phyloP scores from a whole-genome alignment of 345 rosid species.

The Kernera saxatilis region DNA sequence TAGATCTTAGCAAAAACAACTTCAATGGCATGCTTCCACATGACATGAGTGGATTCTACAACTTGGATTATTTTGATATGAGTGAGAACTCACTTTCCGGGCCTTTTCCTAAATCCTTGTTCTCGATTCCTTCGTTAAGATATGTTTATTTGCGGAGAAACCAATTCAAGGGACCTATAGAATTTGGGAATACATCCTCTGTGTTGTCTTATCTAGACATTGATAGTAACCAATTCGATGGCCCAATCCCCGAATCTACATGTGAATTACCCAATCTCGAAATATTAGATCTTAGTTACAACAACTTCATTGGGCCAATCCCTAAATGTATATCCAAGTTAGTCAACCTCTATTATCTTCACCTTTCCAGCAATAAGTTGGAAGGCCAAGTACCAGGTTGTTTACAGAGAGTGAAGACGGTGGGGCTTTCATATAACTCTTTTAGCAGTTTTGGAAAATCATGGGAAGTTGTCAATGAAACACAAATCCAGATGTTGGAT shows the following conservation, averaged over 20 bases:
- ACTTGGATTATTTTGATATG: no score
- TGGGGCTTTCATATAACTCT: not conserved
- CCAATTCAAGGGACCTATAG: not conserved
- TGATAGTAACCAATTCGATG: not conserved
- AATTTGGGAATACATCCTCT: not conserved
- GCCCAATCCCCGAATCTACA: no score
- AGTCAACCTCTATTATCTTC: no score
- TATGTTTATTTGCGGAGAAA: accelerated
- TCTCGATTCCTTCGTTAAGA: not conserved
- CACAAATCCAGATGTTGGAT: accelerated
- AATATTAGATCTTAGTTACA: no score
- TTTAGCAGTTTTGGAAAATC: not conserved
- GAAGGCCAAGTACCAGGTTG: not conserved
- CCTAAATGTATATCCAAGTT: not conserved
- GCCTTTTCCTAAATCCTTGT: not conserved
- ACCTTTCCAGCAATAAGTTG: not conserved
- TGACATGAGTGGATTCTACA: not conserved
- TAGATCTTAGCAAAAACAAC: not conserved
- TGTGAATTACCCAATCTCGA: no score
- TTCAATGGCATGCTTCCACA: not conserved
- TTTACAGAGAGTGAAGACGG: not conserved
- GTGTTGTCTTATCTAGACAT: accelerated
- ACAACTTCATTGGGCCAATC: no score
- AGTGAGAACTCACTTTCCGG: no score
- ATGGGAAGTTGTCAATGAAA: not conserved